Evolutionary conservation across 2,329 filamentous ascomycete species (phyloP).

Genomic region (Talaromyces atroroseus): DNA sequence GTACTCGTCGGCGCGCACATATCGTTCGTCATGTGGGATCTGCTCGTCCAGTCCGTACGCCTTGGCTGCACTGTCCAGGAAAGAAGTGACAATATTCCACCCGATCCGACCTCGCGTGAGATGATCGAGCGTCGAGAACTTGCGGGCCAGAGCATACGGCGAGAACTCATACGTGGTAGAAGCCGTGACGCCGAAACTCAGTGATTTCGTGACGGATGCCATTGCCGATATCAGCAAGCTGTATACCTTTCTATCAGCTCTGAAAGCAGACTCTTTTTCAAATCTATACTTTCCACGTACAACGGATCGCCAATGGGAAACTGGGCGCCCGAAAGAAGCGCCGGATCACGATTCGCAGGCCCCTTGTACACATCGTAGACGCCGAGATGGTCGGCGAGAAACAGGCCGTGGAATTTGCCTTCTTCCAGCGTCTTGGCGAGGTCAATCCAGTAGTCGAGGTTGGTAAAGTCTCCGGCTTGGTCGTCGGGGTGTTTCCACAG

Average conservation of each 20-base stretch:
- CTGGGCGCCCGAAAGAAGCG: constrained; percentile 36
- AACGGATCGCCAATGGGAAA: constrained; percentile 42
- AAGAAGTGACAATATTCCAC: constrained; percentile 50
- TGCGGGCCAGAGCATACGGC: constrained; percentile 50
- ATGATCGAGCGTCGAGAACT: constrained; percentile 52
- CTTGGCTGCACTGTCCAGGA: constrained; percentile 44
- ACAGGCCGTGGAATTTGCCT: constrained; percentile 48
- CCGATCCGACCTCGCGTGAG: constrained; percentile 47
- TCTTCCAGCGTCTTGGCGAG: constrained; percentile 45
- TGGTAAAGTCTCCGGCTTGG: constrained; percentile 36
- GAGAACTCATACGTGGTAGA: constrained; percentile 50
- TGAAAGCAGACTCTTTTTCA: neutral
- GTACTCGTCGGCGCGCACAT: constrained; percentile 46
- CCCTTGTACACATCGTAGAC: constrained; percentile 45
- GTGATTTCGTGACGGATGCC: constrained; percentile 42
- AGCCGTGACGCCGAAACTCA: constrained; percentile 50
- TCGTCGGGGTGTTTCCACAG: constrained; percentile 19
- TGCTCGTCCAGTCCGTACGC: constrained; percentile 44
- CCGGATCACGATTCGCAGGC: constrained; percentile 34
- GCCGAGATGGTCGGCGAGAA: constrained; percentile 48
- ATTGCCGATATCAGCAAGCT: constrained; percentile 36
- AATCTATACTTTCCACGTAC: constrained; percentile 21
- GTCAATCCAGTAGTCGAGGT: constrained; percentile 43
- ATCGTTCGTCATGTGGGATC: constrained; percentile 47
- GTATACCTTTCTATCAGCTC: neutral